Evolutionary conservation across 345 rosid species (phyloP), one percentile per base, ranked within the genome.

Genomic region (Hirschfeldia incana): DNA sequence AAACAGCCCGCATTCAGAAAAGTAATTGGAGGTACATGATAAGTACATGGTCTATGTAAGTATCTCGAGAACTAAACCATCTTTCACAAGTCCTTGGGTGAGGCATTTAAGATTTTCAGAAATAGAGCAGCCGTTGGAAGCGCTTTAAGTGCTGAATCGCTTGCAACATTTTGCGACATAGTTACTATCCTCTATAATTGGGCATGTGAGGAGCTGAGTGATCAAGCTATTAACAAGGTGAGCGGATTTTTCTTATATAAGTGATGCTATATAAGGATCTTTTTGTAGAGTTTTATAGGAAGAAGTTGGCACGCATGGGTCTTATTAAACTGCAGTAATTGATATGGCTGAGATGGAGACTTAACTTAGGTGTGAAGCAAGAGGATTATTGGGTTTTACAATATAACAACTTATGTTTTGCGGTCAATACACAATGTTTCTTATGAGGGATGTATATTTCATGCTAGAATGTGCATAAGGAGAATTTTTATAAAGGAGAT

Each of bases 281-380:
- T 66, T 90, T 87, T 77, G 91, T 88, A 0, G 95, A 90, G 73
- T 90, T 90, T 72, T 90, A 90, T 71, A 79, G 91, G 86, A 87
- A 83, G 65, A 86, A 87, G 75, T 82, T 87, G 75, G 93, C 93
- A 32, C 87, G 88, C 9, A 76, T 88, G 26, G 42, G 42, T 36
- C 42, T 36, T 36, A 36, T 9, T 36, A 7, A 36, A 36, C 42
- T 36, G 42, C 42, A 42, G 46, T 42, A 10, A 10, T 10, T 42
- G 13, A 1, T 42, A 42, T 42, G 46, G 46, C 46, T 42, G 46
- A 42, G 46, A 42, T 42, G 4, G 46, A 42, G 13, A 42, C 13
- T 9, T 42, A 8, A 4, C 46, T 42, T 42, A 10, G 46, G 12
- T 42, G 46, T 42, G 46, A 42, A 42, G 46, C 46, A 42, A 42